Conservation (phyloP, 2,329 filamentous ascomycete genomes). For the Salinomyces thailandicus region DNA sequence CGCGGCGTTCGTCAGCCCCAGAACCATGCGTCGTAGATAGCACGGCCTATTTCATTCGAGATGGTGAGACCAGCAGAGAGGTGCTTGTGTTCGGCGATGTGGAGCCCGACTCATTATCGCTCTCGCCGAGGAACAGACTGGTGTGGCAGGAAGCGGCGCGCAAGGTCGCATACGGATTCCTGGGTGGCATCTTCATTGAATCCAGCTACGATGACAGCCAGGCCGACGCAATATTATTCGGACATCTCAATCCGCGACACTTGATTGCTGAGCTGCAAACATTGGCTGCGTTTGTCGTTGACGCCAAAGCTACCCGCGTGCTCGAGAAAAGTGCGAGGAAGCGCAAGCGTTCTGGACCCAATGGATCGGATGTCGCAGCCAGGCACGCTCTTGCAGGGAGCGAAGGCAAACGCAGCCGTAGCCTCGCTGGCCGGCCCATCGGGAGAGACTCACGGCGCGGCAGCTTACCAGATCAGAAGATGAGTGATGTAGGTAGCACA, state of each 20-base stretch:
- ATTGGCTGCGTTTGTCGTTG: constrained; percentile 61
- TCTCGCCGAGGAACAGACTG: constrained; percentile 66
- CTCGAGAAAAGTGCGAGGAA: constrained; percentile 43
- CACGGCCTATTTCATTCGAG: constrained; percentile 82
- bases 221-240: constrained; percentile 67
- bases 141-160: constrained; percentile 85
- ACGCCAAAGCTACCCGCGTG: constrained; percentile 29
- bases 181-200: constrained; percentile 85
- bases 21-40: constrained; percentile 66
- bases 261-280: constrained; percentile 66
- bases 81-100: constrained; percentile 93
- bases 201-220: constrained; percentile 84
- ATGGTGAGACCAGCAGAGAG: constrained; percentile 51
- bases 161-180: constrained; percentile 61
- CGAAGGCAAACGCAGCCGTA: constrained; percentile 26
- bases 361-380: constrained; percentile 19
- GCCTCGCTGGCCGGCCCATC: constrained; percentile 14
- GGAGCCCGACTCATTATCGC: constrained; percentile 77
- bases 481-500: constrained; percentile 6
- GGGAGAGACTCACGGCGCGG: constrained; percentile 12
- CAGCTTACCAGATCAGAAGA: constrained; percentile 16
- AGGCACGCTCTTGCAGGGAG: constrained; percentile 11
- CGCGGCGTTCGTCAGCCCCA: constrained; percentile 17
- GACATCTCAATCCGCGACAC: constrained; percentile 76
- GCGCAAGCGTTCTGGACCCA: constrained; percentile 50